A percentile compares a stretch with the other conserved stretches of the same genome.
phyloP scores from a whole-genome alignment of 306 rosid species.

The Canavalia gladiata region DNA sequence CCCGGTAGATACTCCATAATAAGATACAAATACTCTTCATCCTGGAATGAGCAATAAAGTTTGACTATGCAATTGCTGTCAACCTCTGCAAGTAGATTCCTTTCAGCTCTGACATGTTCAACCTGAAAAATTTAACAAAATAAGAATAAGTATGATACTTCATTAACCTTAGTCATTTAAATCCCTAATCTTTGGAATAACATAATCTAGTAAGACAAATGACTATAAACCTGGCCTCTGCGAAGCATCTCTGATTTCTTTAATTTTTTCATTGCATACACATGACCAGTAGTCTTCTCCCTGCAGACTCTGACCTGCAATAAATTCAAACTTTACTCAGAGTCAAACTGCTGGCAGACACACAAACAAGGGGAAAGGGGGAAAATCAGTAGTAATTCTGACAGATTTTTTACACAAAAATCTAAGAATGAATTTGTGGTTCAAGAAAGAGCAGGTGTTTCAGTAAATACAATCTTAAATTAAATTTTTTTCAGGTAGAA shows the following conservation, averaged over 20 bases:
- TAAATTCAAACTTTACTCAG: conserved; percentile 53
- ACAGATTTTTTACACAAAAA: conserved; percentile 19
- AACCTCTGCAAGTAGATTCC: conserved; percentile 98
- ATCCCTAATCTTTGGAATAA: conserved; percentile 13
- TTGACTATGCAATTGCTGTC: conserved; percentile 98
- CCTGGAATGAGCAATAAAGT: conserved; percentile 96
- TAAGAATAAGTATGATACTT: conserved; percentile 41
- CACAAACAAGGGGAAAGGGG: neutral
- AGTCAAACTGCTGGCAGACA: conserved; percentile 1
- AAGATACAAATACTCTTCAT: conserved; percentile 90
- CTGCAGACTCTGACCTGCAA: conserved; percentile 94
- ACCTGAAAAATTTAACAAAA: conserved; percentile 63
- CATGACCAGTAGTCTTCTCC: conserved; percentile 85
- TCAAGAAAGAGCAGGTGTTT: conserved; percentile 2
- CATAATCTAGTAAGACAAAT: conserved; percentile 45
- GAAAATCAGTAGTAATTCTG: conserved; percentile 15
- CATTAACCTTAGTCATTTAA: conserved; percentile 32
- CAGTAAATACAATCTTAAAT: neutral
- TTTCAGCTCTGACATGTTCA: conserved; percentile 97
- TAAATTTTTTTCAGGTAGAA: neutral
- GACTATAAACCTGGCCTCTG: conserved; percentile 87
- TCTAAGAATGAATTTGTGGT: conserved; percentile 25
- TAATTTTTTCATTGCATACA: conserved; percentile 98
- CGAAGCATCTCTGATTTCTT: conserved; percentile 99
- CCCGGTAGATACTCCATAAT: conserved; percentile 99